Base-by-base conservation (phyloP, 2,329 filamentous ascomycete species). In the Colletotrichum melonis region DNA sequence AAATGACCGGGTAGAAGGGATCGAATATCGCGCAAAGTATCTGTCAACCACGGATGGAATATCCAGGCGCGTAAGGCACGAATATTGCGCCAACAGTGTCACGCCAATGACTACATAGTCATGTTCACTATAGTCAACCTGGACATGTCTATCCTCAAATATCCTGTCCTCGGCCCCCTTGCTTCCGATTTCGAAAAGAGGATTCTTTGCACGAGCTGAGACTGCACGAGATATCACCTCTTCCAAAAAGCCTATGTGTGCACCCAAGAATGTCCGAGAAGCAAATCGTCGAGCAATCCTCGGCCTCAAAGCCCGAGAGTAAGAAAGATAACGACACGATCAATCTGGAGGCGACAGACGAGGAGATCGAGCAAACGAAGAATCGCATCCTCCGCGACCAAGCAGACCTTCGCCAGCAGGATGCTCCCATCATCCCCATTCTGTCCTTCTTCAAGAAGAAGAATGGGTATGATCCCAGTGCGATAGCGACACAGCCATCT, bases 401-500 rank as follows among this genome's bases (percentile, higher is more conserved):
- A 55, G 63, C 62, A 7, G 77, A 77, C 16, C 74, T 78, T 22
- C 75, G 78, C 28, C 74, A 76, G 59, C 77, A 76, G 7, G 74
- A 77, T 55, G 72, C 76, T 1, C 77, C 77, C 9, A 63, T 73
- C n/a, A 75, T 77, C 16, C 77, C 77, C 1, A 75, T 78, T n/a
- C 73, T 76, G 62, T 75, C 77, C 2, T 71, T 78, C 6, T 79
- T 78, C 59, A 73, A 75, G n/a, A 75, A 70, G 57, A 76, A 76
- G 54, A 69, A 30, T 16, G 63, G 69, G 19, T 70, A 64, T 14
- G 74, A 77, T 58, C 64, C 76, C 9, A 69, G 77, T 24, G 75
- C 76, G 35, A 78, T 81, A 42, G 83, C 84, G n/a, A 82, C 79
- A 0, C 78, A 86, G 74, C 84, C 82, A 5, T 87, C 85, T 3